Conservation (phyloP, 1,284 basidiomycete genomes). For the Puccinia brachypodii region DNA sequence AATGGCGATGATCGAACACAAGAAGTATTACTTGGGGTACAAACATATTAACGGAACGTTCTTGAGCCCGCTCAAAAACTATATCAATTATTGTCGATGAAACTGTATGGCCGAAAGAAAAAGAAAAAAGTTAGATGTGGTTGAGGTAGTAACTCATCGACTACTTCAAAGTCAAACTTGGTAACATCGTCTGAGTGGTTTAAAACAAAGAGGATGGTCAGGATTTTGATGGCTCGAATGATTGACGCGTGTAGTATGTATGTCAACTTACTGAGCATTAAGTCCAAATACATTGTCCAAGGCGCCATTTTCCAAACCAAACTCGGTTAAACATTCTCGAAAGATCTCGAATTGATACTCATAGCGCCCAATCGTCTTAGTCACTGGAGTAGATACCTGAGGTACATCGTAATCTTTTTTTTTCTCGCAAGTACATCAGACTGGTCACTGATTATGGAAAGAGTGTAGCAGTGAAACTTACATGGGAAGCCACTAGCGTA, state of each 20-base stretch:
- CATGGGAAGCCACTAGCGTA: constrained; percentile 44
- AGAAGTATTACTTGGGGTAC: background rate
- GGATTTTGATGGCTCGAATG: background rate
- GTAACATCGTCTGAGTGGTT: constrained; percentile 1
- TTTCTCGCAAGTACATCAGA: background rate
- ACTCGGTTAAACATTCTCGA: constrained; percentile 40
- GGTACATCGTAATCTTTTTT: constrained; percentile 17
- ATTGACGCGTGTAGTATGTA: background rate
- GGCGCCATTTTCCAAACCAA: constrained; percentile 42
- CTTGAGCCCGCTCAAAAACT: constrained; percentile 11
- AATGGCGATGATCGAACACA: background rate
- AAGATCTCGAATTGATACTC: constrained; percentile 47
- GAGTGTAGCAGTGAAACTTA: background rate
- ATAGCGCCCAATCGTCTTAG: constrained; percentile 16
- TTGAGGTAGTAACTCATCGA: background rate
- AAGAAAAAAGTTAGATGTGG: background rate
- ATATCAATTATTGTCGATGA: background rate
- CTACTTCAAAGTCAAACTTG: background rate
- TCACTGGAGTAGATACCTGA: background rate
- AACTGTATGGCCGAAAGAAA: background rate
- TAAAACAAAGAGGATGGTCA: background rate
- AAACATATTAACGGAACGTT: background rate
- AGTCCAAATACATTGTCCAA: constrained; percentile 48
- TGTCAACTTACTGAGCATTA: constrained; percentile 32
- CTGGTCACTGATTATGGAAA: background rate